phyloP scores from a whole-genome alignment of 202 grass and related monocot genomes.

The Carex arenaria region DNA sequence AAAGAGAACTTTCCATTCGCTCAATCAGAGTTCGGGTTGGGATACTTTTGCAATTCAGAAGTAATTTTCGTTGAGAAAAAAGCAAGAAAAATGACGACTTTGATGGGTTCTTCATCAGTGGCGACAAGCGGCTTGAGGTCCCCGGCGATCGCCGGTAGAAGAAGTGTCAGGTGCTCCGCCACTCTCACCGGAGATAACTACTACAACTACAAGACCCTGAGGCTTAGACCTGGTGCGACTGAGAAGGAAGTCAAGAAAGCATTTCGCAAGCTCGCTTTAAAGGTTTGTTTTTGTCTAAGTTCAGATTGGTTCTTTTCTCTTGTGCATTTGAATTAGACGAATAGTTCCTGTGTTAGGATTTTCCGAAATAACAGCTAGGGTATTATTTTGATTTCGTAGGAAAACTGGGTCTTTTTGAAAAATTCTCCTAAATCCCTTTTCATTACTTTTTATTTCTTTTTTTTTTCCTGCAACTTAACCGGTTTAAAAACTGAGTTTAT shows the following conservation, averaged over 20 bases:
- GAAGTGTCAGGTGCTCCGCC: slow-evolving; percentile 5
- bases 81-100: slow-evolving; percentile 13
- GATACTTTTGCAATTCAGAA: neutral
- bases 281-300: slow-evolving; percentile 26
- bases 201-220: slow-evolving; percentile 61
- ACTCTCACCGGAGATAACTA: slow-evolving; percentile 36
- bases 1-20: neutral
- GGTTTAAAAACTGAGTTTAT: neutral
- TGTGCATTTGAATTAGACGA: neutral
- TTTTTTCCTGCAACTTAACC: neutral
- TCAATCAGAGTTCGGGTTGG: neutral
- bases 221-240: slow-evolving; percentile 51
- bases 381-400: neutral
- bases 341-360: neutral
- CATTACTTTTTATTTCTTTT: neutral
- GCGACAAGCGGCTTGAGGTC: neutral
- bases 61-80: neutral
- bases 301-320: neutral
- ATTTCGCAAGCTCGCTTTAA: slow-evolving; percentile 69
- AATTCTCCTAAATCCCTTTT: neutral
- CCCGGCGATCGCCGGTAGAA: slow-evolving; percentile 23
- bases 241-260: slow-evolving; percentile 79
- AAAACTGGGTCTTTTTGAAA: neutral
- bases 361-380: neutral
- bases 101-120: slow-evolving; percentile 22